Percentiles rank a stretch among this genome's conserved stretches.
Conservation (phyloP, 2,329 filamentous ascomycete species). For the Cordyceps militaris region DNA sequence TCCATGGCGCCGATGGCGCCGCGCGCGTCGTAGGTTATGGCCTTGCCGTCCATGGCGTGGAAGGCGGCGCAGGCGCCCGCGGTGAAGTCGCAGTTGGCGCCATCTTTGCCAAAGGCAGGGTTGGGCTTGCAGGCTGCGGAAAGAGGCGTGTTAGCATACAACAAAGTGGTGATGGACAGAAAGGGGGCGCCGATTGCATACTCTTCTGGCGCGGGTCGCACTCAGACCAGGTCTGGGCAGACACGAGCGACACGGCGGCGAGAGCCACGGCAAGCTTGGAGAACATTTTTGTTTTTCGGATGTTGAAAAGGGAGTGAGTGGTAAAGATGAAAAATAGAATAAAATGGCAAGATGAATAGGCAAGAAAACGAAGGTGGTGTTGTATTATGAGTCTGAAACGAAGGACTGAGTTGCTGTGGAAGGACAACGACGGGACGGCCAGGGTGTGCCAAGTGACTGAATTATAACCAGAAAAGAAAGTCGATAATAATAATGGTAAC, state of each 20-base stretch:
- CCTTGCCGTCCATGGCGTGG: conserved; percentile 38
- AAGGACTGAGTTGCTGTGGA: neutral
- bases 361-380: conserved; percentile 2
- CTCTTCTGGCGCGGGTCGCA: conserved; percentile 49
- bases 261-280: conserved; percentile 41
- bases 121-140: conserved; percentile 59
- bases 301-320: neutral
- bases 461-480: conserved; percentile 1
- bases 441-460: neutral
- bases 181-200: conserved; percentile 21
- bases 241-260: conserved; percentile 40
- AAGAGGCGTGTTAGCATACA: neutral
- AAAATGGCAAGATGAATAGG: no score
- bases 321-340: neutral
- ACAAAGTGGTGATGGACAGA: neutral
- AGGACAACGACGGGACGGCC: neutral
- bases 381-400: neutral
- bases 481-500: neutral
- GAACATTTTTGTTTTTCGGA: conserved; percentile 28
- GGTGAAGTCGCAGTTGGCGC: conserved; percentile 65
- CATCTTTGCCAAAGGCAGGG: conserved; percentile 62
- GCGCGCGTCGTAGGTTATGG: conserved; percentile 36
- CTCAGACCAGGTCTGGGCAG: conserved; percentile 48
- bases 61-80: conserved; percentile 57
- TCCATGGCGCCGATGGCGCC: conserved; percentile 61